Evolutionary conservation across 352 stramenopile species (phyloP).

Genomic region (Globisporangium cederbergense): DNA sequence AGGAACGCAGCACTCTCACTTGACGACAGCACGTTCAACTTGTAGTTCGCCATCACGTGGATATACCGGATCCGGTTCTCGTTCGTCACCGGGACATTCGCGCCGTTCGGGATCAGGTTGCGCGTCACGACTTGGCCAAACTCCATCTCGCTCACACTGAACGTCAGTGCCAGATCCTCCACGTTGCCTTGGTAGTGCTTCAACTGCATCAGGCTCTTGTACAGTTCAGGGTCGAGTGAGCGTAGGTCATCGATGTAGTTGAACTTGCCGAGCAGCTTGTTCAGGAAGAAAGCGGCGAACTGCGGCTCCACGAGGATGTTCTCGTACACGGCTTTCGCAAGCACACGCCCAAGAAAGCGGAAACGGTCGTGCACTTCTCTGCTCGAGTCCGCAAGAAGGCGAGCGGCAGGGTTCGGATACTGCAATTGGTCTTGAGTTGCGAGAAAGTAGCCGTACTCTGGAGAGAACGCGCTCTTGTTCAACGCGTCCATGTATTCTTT

Average conservation of each 20-base stretch:
- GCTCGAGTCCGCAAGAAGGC: slow-evolving; percentile 59
- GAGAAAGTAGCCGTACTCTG: slow-evolving; percentile 80
- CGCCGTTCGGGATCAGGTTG: slow-evolving; percentile 85
- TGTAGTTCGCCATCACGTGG: slow-evolving; percentile 95
- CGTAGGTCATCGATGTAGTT: slow-evolving; percentile 91
- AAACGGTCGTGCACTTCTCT: slow-evolving; percentile 90
- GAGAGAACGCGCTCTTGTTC: slow-evolving; percentile 88
- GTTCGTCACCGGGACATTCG: slow-evolving; percentile 88
- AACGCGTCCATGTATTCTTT: slow-evolving; percentile 96
- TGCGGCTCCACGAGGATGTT: slow-evolving; percentile 95
- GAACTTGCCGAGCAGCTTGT: slow-evolving; percentile 90
- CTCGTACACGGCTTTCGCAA: slow-evolving; percentile 96
- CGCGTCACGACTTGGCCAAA: slow-evolving; percentile 58
- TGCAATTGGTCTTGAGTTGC: slow-evolving; percentile 80
- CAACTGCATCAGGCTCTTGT: slow-evolving; percentile 95
- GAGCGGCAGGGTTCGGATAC: slow-evolving; percentile 93
- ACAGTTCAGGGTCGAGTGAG: slow-evolving; percentile 93
- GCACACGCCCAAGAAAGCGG: slow-evolving; percentile 92
- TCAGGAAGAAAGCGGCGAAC: slow-evolving; percentile 97
- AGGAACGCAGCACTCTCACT: slow-evolving; percentile 61
- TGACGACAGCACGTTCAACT: slow-evolving; percentile 89
- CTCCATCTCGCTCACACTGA: slow-evolving; percentile 85
- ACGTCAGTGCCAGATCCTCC: slow-evolving; percentile 91
- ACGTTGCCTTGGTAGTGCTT: slow-evolving; percentile 94
- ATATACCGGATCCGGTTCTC: slow-evolving; percentile 96